Percentiles rank a stretch among this genome's conserved stretches.
Evolutionary conservation across 2,329 filamentous ascomycete genomes (phyloP).

Genomic region (Madurella mycetomatis): DNA sequence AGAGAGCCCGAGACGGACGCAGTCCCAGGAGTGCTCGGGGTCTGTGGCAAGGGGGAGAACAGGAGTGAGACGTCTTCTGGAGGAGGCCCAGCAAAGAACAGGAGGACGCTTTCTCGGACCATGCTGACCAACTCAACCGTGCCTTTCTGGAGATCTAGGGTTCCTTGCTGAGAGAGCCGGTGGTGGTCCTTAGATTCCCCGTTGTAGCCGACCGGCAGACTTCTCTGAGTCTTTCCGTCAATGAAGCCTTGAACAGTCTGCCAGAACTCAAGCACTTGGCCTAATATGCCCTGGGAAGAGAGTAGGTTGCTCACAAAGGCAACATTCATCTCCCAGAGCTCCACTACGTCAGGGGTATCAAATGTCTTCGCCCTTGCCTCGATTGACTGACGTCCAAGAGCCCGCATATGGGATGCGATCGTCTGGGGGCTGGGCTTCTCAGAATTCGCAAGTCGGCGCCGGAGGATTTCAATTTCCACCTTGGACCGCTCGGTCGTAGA

Average conservation of each 20-base stretch:
- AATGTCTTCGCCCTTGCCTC: constrained; percentile 59
- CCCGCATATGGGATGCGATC: constrained; percentile 71
- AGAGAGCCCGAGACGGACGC: constrained; percentile 38
- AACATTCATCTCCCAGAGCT: constrained; percentile 88
- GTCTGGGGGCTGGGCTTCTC: constrained; percentile 66
- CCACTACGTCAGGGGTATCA: constrained; percentile 77
- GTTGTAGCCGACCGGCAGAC: constrained; percentile 74
- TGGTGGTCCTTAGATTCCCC: constrained; percentile 79
- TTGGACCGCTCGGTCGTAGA: constrained; percentile 78
- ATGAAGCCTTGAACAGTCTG: constrained; percentile 88
- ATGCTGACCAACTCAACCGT: constrained; percentile 77
- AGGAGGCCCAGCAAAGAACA: constrained; percentile 83
- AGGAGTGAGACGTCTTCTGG: constrained; percentile 86
- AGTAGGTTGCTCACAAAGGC: constrained; percentile 70
- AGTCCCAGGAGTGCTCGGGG: constrained; percentile 63
- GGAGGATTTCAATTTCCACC: constrained; percentile 86
- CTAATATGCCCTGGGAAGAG: constrained; percentile 74
- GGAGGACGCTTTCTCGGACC: constrained; percentile 71
- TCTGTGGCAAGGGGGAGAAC: constrained; percentile 72
- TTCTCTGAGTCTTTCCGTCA: constrained; percentile 74
- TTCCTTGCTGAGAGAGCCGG: constrained; percentile 66
- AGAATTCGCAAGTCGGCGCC: constrained; percentile 70
- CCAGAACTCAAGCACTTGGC: constrained; percentile 92
- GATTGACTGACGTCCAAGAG: constrained; percentile 63
- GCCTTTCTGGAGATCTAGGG: constrained; percentile 69